Evolutionary conservation across 2,329 filamentous ascomycete genomes (phyloP).

Genomic region (Fusarium sulawesiense): DNA sequence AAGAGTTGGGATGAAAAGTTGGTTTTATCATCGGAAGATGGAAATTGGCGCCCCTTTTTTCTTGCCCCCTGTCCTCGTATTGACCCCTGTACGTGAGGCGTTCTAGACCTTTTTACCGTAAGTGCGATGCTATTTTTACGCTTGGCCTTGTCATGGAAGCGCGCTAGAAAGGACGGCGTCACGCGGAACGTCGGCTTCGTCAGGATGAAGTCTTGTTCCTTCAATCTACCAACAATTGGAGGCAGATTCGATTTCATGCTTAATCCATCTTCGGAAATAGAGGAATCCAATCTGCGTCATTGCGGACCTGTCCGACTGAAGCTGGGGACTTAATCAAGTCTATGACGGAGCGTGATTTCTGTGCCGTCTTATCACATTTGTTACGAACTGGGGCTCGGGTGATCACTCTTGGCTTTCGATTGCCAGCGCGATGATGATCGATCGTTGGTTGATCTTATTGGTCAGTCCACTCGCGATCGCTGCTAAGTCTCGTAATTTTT

Average conservation of each 20-base stretch:
- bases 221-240: background rate
- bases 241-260: constrained; percentile 9
- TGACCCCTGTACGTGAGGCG: background rate
- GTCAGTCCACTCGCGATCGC: background rate
- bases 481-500: background rate
- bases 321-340: background rate
- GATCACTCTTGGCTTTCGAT: background rate
- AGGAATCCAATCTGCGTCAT: constrained; percentile 2
- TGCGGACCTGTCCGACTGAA: background rate
- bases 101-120: constrained; percentile 19
- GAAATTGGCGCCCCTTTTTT: constrained; percentile 27
- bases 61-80: constrained; percentile 18
- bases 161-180: constrained; percentile 3
- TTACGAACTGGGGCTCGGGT: background rate
- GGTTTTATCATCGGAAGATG: constrained; percentile 14
- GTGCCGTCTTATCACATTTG: background rate
- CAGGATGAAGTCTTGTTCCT: background rate
- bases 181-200: background rate
- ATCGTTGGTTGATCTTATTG: background rate
- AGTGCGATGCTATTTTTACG: constrained; percentile 22
- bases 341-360: background rate
- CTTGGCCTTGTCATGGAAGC: background rate
- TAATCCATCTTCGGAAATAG: background rate
- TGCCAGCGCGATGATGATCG: background rate
- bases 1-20: background rate